A percentile compares a stretch with the other conserved stretches of the same genome.
phyloP scores from a whole-genome alignment of 2,329 filamentous ascomycete genomes.

The Rachicladosporium sp. region DNA sequence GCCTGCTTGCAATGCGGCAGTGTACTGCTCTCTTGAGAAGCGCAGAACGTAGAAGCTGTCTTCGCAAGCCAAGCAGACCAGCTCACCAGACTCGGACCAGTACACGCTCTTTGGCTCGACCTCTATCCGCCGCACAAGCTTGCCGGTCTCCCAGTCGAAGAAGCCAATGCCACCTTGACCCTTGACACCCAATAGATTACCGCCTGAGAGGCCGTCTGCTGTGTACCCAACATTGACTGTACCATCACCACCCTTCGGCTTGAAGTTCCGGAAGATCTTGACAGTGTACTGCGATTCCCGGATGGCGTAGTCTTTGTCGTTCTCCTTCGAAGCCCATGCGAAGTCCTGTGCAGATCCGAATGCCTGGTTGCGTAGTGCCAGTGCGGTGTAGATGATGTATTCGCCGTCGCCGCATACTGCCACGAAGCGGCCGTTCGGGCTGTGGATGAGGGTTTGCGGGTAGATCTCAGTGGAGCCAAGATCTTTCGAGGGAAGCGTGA shows the following conservation, averaged over 20 bases:
- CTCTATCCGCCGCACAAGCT: slow-evolving; percentile 84
- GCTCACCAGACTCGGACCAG: slow-evolving; percentile 94
- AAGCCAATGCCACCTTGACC: slow-evolving; percentile 90
- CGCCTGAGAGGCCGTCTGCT: slow-evolving; percentile 80
- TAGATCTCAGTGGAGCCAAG: slow-evolving; percentile 94
- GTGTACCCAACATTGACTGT: slow-evolving; percentile 83
- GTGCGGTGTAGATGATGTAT: slow-evolving; percentile 96
- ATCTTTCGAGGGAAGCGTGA: slow-evolving; percentile 82
- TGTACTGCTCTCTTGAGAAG: slow-evolving; percentile 79
- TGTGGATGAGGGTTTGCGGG: slow-evolving; percentile 85
- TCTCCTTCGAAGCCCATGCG: slow-evolving; percentile 92
- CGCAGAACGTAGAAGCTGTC: slow-evolving; percentile 91
- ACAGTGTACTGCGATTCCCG: slow-evolving; percentile 88
- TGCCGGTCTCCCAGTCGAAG: slow-evolving; percentile 90
- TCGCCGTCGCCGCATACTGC: slow-evolving; percentile 91
- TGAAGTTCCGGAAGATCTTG: slow-evolving; percentile 96
- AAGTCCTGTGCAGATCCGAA: slow-evolving; percentile 95
- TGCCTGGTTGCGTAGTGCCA: slow-evolving; percentile 94
- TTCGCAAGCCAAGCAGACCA: slow-evolving; percentile 85
- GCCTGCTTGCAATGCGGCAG: slow-evolving; percentile 69
- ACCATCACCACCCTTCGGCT: slow-evolving; percentile 67
- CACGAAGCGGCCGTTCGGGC: slow-evolving; percentile 86
- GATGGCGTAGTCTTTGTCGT: slow-evolving; percentile 97
- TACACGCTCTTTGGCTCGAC: slow-evolving; percentile 62
- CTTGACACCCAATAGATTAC: slow-evolving; percentile 83